A percentile compares a stretch with the other conserved stretches of the same genome.
These are phyloP conservation scores for Graphiopsis chlorocephala DNA, from an alignment of 2,329 filamentous ascomycete genomes.

Conservation along the genomic window DNA sequence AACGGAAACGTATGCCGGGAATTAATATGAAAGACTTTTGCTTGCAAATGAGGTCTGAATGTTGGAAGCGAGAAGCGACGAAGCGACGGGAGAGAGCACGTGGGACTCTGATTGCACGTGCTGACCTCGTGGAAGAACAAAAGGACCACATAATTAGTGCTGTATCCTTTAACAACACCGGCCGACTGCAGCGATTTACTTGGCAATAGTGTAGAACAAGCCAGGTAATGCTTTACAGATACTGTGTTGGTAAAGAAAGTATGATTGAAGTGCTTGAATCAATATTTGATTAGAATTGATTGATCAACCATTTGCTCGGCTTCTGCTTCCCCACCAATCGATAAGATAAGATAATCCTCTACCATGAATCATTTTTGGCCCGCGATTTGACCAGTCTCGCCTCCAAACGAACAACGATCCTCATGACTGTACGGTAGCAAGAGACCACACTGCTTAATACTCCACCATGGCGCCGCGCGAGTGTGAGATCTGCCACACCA, in stretches of 20 bases:
- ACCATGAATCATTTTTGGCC: conserved; percentile 13
- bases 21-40: neutral
- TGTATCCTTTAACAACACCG: neutral
- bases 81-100: neutral
- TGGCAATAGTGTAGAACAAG: neutral
- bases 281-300: neutral
- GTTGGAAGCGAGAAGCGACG: neutral
- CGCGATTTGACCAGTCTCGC: neutral
- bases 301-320: neutral
- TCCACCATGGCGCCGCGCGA: conserved; percentile 67
- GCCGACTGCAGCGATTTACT: neutral
- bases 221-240: neutral
- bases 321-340: conserved; percentile 3
- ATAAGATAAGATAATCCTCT: neutral
- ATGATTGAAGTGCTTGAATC: neutral
- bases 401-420: neutral
- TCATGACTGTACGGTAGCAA: conserved; percentile 12
- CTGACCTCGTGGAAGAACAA: neutral
- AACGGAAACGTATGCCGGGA: neutral
- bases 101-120: neutral
- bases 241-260: neutral
- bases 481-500: conserved; percentile 72
- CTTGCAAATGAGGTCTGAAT: neutral
- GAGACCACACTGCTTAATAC: neutral
- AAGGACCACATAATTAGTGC: neutral